Conservation (phyloP, 352 stramenopile species). For the Phytopythium delawarense region DNA sequence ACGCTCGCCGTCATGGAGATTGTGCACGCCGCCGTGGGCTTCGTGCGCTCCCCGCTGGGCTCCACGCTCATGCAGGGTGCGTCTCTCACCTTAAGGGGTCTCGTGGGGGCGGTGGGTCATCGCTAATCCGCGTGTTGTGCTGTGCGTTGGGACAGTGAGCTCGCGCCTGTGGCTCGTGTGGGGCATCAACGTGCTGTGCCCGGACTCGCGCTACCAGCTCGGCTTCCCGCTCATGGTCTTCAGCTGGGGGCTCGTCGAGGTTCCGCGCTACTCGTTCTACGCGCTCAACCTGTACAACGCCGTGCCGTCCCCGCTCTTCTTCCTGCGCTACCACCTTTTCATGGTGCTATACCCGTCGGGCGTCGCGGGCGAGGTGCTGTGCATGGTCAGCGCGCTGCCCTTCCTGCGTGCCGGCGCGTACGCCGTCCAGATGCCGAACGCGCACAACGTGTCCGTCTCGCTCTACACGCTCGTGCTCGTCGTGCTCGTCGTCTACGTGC, state of each 20-base stretch:
- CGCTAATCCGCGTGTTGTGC: not conserved
- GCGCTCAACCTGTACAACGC: constrained; percentile 91
- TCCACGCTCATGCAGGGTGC: constrained; percentile 90
- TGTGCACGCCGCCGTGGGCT: constrained; percentile 91
- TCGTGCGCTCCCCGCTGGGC: constrained; percentile 94
- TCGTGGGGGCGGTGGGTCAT: too few species aligned
- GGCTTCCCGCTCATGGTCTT: constrained; percentile 86
- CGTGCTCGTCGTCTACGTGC: constrained; percentile 70
- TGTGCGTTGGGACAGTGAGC: constrained; percentile 46
- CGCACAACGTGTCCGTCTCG: constrained; percentile 73
- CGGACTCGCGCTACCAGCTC: constrained; percentile 71
- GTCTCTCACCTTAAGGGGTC: not conserved
- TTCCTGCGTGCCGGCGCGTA: constrained; percentile 59
- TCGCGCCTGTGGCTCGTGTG: constrained; percentile 92
- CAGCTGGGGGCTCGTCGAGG: constrained; percentile 87
- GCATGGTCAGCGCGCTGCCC: constrained; percentile 63
- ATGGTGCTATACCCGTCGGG: constrained; percentile 97
- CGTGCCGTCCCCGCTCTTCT: constrained; percentile 96
- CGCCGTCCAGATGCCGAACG: constrained; percentile 70
- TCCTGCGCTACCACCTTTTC: constrained; percentile 98
- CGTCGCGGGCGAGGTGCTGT: constrained; percentile 84
- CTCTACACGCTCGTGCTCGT: constrained; percentile 68
- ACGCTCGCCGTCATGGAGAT: constrained; percentile 95
- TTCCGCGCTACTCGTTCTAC: constrained; percentile 98
- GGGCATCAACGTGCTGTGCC: constrained; percentile 90